Base-by-base conservation (phyloP, 2,329 filamentous ascomycete genomes). In the Cordyceps sp. region DNA sequence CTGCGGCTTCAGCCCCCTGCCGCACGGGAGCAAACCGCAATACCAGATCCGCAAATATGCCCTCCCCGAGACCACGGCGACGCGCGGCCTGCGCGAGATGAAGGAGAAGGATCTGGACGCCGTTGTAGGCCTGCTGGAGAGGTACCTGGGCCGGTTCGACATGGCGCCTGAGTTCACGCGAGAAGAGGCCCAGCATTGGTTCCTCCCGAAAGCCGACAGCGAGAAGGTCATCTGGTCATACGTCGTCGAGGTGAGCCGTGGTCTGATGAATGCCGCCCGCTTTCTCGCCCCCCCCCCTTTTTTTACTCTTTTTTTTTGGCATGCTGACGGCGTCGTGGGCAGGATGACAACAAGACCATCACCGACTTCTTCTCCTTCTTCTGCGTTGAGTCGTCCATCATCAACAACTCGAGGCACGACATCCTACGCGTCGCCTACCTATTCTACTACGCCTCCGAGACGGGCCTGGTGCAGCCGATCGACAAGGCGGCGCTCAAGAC, bases 361-460 rank as follows among this genome's bases (percentile, higher is more conserved):
- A 94, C 84, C 24, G 90, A 98, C 57, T 94, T 93, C 59, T 79
- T 94, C 59, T 94, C 85, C 24, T 98, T 96, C 61, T 98, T 96
- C 64, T 77, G 75, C 49, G 77, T 98, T 22, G 85, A 93, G 52
- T 93, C 85, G 13, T 90, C 84, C 2, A 80, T 94, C 36, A 92
- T 98, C 46, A 76, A 78, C 43, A 74, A 84, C 48, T 61, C 71
- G 29, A 81, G 81, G 52, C 78, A 93, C 58, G 69, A 73, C 37
- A 72, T 74, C 35, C 75, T 98, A 46, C 79, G 78, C 42, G 90
- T 88, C 4, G 90, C 90, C 20, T 98, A 98, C 57, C 70, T 96
- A 34, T 98, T 88, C 62, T 98, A 98, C 66, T 98, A 98, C 52
- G 90, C 82, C 35, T 80, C 79, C 6, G 84, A 93, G 46, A 62